These are phyloP conservation scores for Claviceps quebecensis DNA, from an alignment of 2,329 filamentous ascomycete species.

Conservation along the genomic window DNA sequence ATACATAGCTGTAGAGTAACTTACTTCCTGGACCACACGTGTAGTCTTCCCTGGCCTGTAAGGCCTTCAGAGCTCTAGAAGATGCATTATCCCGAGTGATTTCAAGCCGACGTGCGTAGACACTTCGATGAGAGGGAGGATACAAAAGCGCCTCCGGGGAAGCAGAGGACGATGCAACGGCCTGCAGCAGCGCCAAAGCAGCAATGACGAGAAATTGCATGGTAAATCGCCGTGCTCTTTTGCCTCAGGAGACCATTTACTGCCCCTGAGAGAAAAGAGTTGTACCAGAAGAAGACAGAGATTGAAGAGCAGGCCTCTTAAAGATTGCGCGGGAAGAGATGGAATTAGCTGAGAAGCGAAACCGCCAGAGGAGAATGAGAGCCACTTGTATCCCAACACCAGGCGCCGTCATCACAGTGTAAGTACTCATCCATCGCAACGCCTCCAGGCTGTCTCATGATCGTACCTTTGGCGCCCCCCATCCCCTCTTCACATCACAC, in stretches of 20 bases:
- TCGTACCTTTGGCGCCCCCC: neutral
- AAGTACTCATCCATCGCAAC: neutral
- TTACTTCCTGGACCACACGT: neutral
- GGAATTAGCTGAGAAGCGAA: no score
- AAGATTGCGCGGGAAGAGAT: no score
- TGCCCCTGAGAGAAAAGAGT: neutral
- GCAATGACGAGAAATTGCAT: neutral
- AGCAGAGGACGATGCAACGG: neutral
- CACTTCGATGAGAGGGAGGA: neutral
- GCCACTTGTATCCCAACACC: neutral
- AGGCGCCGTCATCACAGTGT: neutral
- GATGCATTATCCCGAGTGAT: neutral
- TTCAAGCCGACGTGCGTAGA: neutral
- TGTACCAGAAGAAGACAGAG: no score
- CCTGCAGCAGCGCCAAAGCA: neutral
- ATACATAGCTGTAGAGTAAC: neutral
- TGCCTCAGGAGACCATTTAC: neutral
- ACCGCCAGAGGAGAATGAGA: no score
- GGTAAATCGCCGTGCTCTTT: neutral
- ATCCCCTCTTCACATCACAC: neutral
- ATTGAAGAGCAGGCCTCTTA: no score
- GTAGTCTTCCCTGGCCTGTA: neutral
- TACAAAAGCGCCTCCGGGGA: neutral
- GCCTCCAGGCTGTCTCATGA: neutral
- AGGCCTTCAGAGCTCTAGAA: neutral